phyloP scores from a whole-genome alignment of 2,329 filamentous ascomycete species.

The Endocalyx cinctus region DNA sequence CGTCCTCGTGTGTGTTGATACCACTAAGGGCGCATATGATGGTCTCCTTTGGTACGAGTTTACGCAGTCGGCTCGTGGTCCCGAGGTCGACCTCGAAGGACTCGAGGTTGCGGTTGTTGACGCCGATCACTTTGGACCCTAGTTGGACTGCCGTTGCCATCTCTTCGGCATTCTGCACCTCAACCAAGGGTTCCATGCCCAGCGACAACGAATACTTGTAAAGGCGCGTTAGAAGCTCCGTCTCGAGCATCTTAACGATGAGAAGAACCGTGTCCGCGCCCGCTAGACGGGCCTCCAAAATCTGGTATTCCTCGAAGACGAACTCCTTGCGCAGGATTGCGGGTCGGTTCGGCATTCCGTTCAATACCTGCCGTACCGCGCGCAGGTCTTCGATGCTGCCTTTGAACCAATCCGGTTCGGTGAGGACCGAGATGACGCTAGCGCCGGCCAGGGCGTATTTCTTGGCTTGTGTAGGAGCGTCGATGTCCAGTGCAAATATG shows the following conservation, averaged over 20 bases:
- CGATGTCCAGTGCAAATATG: slow-evolving; percentile 81
- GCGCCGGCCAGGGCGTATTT: slow-evolving; percentile 92
- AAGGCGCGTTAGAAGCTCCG: slow-evolving; percentile 65
- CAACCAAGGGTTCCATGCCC: slow-evolving; percentile 95
- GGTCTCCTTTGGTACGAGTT: slow-evolving; percentile 78
- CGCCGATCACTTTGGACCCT: slow-evolving; percentile 86
- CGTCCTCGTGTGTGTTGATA: slow-evolving; percentile 84
- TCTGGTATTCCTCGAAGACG: slow-evolving; percentile 97
- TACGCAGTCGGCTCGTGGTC: slow-evolving; percentile 83
- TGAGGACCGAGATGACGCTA: slow-evolving; percentile 96
- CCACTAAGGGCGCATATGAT: slow-evolving; percentile 92
- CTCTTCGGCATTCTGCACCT: slow-evolving; percentile 91
- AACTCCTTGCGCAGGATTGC: slow-evolving; percentile 95
- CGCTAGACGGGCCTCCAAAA: slow-evolving; percentile 85
- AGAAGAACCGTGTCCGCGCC: slow-evolving; percentile 92
- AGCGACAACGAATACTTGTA: slow-evolving; percentile 86
- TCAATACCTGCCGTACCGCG: slow-evolving; percentile 80
- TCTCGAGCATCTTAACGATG: slow-evolving; percentile 96
- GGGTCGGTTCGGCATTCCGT: slow-evolving; percentile 86
- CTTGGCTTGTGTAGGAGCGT: slow-evolving; percentile 82
- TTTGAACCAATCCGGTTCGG: slow-evolving; percentile 98
- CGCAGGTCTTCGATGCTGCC: slow-evolving; percentile 92
- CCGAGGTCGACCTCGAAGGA: slow-evolving; percentile 95
- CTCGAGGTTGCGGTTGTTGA: slow-evolving; percentile 95
- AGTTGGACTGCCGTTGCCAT: slow-evolving; percentile 84